Conservation (phyloP, 305 asterid species). For the Striga hermonthica region DNA sequence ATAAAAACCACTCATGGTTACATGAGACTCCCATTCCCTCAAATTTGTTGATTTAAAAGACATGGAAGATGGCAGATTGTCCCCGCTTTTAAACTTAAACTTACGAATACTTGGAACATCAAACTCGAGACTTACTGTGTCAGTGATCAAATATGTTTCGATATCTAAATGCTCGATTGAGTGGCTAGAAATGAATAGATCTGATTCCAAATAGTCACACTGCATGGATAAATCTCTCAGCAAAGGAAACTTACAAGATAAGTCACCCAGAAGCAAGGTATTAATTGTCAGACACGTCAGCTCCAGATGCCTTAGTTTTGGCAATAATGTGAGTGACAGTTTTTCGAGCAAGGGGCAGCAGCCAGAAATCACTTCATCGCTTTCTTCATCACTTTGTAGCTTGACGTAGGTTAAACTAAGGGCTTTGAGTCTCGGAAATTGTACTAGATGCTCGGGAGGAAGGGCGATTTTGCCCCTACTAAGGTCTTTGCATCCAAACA, state of each 20-base stretch:
- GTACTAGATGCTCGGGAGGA: neutral
- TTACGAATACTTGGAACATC: conserved; percentile 23
- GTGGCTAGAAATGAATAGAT: neutral
- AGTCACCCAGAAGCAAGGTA: neutral
- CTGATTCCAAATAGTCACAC: neutral
- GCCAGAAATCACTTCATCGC: neutral
- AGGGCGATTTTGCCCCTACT: neutral
- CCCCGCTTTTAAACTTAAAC: too few relatives aligned
- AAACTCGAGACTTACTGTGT: too few relatives aligned
- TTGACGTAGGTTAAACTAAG: neutral
- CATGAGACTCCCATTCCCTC: conserved; percentile 23
- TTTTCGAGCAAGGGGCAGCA: neutral
- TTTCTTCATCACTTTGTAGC: neutral
- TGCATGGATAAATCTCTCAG: conserved; percentile 20
- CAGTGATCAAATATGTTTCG: neutral
- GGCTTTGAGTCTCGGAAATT: neutral
- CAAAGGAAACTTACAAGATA: conserved; percentile 24
- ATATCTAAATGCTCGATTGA: conserved; percentile 14
- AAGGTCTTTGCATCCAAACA: neutral
- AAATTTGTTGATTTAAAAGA: too few relatives aligned
- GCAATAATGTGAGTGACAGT: neutral
- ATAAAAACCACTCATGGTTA: neutral
- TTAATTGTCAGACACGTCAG: neutral
- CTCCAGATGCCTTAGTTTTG: neutral
- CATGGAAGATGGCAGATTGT: too few relatives aligned